phyloP scores from a whole-genome alignment of 176 grass and related monocot genomes.

The Oryza australiensis region DNA sequence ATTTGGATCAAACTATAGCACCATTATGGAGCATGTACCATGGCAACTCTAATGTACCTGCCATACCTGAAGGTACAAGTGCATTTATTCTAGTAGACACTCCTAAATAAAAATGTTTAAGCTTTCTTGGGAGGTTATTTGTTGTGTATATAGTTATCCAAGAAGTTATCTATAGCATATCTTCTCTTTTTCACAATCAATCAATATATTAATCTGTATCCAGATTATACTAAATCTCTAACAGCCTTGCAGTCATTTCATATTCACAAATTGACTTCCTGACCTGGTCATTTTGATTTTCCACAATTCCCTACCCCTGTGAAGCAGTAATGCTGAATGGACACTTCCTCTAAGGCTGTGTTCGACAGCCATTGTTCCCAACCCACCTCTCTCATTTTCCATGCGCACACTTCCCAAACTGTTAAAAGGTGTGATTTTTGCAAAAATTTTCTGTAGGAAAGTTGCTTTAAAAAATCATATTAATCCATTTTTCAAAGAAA shows the following conservation, averaged over 20 bases:
- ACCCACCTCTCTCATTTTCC: too few relatives aligned
- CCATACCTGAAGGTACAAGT: neutral
- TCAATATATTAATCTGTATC: neutral
- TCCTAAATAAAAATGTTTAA: slow-evolving; percentile 11
- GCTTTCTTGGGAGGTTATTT: slow-evolving; percentile 16
- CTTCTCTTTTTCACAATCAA: slow-evolving; percentile 23
- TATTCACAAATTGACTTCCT: neutral
- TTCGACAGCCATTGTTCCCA: too few relatives aligned
- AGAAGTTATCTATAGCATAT: neutral
- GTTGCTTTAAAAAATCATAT: too few relatives aligned
- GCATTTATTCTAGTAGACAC: slow-evolving; percentile 12
- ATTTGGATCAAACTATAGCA: neutral
- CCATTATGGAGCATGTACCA: neutral
- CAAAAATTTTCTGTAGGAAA: too few relatives aligned
- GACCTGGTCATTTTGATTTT: slow-evolving; percentile 15
- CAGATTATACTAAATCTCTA: neutral
- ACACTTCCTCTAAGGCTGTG: too few relatives aligned
- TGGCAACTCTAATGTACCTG: neutral
- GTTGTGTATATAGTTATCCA: neutral
- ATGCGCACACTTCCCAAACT: too few relatives aligned
- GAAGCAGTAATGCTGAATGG: neutral
- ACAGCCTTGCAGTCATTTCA: neutral
- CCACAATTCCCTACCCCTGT: neutral
- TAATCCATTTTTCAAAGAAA: too few relatives aligned
- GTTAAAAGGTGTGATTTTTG: too few relatives aligned